Base-by-base conservation (phyloP, 768 basidiomycete species). In the Amanita rimosa region DNA sequence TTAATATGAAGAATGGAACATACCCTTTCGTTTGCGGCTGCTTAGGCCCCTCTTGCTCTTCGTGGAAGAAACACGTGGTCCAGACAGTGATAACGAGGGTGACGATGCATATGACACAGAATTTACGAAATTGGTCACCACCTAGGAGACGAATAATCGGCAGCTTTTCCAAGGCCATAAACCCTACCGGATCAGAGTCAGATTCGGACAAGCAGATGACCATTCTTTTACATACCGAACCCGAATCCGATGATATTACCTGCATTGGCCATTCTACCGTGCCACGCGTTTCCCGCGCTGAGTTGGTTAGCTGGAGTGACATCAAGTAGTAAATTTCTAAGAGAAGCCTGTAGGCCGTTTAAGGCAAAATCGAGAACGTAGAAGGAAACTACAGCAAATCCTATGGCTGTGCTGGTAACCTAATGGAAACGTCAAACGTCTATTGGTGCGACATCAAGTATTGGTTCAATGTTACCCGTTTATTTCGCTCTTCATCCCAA, bases 321-420 rank as follows among this genome's bases (percentile, higher is more conserved):
- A 61, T 99, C 96, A 51, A 99, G 74, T 10, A 97, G 73, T n/a
- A 99, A 78, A 64, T 96, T 96, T 44, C 93, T 73, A 29, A 97
- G 70, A 9, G 92, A 95, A 2, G 89, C 90, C 73, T 95, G 91
- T 40, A 95, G 66, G 3, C 90, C 96, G 63, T 99, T 99, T 50
- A 99, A 74, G n/a, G 92, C 89, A 60, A 99, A 99, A 64, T 99
- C 96, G 29, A 99, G 73, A 42, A 93, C 63, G 60, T 96, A 99
- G 67, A 99, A 98, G 0, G 87, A 84, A 19, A 83, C 70, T 22
- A 99, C 77, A 1, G 94, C 96, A 44, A 97, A 78, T 44, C 72
- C 78, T 49, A 98, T 95, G 9, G 92, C 79, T 22, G 76, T 79
- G 54, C 73, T 78, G 34, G 75, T 67, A 14, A 77, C 81, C 85